Percentiles rank a stretch among this genome's conserved stretches.
Evolutionary conservation across 345 rosid genomes (phyloP).

Genomic region (Clausena lansium): DNA sequence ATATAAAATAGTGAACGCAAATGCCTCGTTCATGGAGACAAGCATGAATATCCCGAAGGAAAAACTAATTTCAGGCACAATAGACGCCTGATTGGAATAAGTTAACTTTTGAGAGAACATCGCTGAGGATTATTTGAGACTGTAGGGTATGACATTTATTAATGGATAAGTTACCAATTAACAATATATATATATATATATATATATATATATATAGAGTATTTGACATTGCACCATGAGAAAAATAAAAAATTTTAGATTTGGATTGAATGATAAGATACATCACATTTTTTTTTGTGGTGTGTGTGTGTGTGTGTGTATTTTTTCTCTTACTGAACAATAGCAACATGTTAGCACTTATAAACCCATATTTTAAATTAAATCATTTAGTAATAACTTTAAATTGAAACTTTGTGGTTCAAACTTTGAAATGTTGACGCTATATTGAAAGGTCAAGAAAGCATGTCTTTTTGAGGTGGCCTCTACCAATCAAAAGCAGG

Average conservation of each 20-base stretch:
- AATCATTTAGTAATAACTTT: conserved; percentile 35
- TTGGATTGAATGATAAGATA: neutral
- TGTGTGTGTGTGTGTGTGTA: neutral
- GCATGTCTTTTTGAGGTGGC: conserved; percentile 28
- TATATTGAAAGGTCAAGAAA: conserved; percentile 25
- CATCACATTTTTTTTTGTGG: neutral
- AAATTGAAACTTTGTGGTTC: conserved; percentile 41
- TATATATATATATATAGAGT: too few relatives aligned
- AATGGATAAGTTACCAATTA: neutral
- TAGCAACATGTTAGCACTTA: neutral
- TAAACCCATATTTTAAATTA: neutral
- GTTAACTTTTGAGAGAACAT: neutral
- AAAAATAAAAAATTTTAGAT: neutral
- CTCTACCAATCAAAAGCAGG: conserved; percentile 31
- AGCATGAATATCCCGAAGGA: neutral
- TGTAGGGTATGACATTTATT: neutral
- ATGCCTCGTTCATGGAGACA: conserved; percentile 16
- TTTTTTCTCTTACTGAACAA: neutral
- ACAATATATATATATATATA: neutral
- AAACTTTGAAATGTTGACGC: conserved; percentile 35
- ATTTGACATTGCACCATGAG: neutral
- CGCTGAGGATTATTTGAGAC: neutral
- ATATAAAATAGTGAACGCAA: conserved; percentile 4
- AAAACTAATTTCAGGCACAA: conserved; percentile 26
- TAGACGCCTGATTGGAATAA: conserved; percentile 28